phyloP scores from a whole-genome alignment of 2,329 filamentous ascomycete genomes.

The Neoascochyta sp. region DNA sequence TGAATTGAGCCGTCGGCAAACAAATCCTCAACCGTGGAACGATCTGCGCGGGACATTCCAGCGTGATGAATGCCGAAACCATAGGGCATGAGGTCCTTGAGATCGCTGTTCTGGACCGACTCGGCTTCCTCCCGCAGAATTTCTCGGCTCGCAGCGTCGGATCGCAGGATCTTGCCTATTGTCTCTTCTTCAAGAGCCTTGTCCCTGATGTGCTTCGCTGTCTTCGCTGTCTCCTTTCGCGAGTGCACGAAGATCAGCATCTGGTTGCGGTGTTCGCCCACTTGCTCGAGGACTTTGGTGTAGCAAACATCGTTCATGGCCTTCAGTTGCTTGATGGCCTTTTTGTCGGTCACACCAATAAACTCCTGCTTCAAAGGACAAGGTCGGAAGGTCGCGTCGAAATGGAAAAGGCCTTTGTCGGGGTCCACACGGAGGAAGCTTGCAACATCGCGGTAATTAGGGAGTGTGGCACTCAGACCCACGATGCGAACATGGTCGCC shows the following conservation, averaged over 20 bases:
- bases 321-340: conserved; percentile 97
- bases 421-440: conserved; percentile 90
- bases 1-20: conserved; percentile 89
- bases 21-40: conserved; percentile 90
- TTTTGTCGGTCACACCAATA: conserved; percentile 94
- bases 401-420: conserved; percentile 86
- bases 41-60: conserved; percentile 92
- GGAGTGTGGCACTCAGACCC: conserved; percentile 88
- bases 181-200: conserved; percentile 97
- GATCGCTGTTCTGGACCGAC: conserved; percentile 74
- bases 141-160: conserved; percentile 86
- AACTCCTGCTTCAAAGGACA: conserved; percentile 96
- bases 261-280: conserved; percentile 87
- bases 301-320: conserved; percentile 99
- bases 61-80: conserved; percentile 98
- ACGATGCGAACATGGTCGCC: conserved; percentile 89
- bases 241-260: conserved; percentile 99
- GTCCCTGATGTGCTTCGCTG: conserved; percentile 90
- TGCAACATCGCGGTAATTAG: conserved; percentile 94
- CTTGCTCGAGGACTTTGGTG: conserved; percentile 93
- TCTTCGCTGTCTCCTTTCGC: conserved; percentile 96
- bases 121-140: conserved; percentile 82
- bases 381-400: conserved; percentile 88
- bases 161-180: conserved; percentile 90
- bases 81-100: conserved; percentile 93